Evolutionary conservation across 768 basidiomycete genomes (phyloP).

Genomic region (Pulveroboletus sp.): DNA sequence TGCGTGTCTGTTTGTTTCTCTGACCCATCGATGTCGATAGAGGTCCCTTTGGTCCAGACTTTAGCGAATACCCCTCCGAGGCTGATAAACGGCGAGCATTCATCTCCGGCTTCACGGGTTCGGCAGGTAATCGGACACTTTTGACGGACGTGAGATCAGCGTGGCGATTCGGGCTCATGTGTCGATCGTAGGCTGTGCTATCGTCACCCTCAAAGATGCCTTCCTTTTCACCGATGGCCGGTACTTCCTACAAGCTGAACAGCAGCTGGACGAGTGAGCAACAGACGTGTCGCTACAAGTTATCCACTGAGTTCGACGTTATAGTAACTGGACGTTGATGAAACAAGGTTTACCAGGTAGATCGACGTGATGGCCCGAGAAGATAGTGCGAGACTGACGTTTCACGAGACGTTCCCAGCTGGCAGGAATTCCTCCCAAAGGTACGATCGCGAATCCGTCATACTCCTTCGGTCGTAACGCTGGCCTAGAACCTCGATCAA

Average conservation of each 20-base stretch:
- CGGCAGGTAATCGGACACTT: constrained; percentile 57
- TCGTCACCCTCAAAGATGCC: constrained; percentile 67
- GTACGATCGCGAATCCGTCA: constrained; percentile 29
- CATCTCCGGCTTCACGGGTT: constrained; percentile 93
- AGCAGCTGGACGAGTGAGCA: constrained; percentile 78
- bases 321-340: constrained; percentile 89
- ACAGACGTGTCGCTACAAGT: background rate
- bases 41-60: constrained; percentile 46
- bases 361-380: background rate
- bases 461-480: background rate
- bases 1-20: constrained; percentile 33
- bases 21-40: background rate
- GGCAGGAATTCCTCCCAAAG: constrained; percentile 83
- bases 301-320: background rate
- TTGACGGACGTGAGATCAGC: background rate
- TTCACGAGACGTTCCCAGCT: constrained; percentile 71
- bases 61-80: constrained; percentile 82
- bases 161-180: constrained; percentile 2
- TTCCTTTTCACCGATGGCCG: constrained; percentile 92
- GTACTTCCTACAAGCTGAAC: constrained; percentile 88
- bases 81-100: constrained; percentile 82
- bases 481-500: constrained; percentile 51
- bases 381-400: constrained; percentile 11
- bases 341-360: constrained; percentile 81
- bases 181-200: constrained; percentile 57